phyloP scores from a whole-genome alignment of 305 asterid genomes.

The Fraxinus albicans region DNA sequence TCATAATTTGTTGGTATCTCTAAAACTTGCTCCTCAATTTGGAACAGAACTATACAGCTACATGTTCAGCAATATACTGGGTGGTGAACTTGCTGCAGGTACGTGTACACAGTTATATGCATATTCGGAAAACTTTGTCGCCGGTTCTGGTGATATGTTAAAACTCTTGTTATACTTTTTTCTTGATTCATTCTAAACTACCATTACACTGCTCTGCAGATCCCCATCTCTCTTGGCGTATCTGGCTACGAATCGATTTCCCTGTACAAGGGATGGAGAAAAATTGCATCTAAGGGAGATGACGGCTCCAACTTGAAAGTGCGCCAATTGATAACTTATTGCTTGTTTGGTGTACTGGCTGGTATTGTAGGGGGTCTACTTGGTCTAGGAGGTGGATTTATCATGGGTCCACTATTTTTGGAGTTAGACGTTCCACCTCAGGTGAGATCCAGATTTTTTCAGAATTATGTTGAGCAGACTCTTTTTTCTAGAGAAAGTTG shows the following conservation, averaged over 20 bases:
- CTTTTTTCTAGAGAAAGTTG: neutral
- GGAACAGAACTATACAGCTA: constrained; percentile 59
- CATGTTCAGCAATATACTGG: constrained; percentile 80
- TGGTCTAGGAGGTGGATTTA: constrained; percentile 97
- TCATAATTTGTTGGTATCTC: constrained; percentile 4
- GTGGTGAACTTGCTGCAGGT: constrained; percentile 93
- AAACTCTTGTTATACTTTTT: neutral
- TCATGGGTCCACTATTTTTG: constrained; percentile 92
- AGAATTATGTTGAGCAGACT: neutral
- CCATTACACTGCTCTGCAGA: constrained; percentile 36
- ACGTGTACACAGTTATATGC: constrained; percentile 8
- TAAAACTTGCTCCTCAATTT: constrained; percentile 29
- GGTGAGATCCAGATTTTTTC: constrained; percentile 35
- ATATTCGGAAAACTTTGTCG: neutral
- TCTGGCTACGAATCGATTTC: constrained; percentile 65
- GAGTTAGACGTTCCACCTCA: constrained; percentile 97
- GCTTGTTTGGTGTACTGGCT: constrained; percentile 74
- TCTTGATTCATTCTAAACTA: neutral
- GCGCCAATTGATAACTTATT: constrained; percentile 57
- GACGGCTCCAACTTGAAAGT: constrained; percentile 56
- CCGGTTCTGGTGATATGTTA: neutral
- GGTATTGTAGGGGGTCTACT: constrained; percentile 95
- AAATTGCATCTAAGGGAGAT: constrained; percentile 76
- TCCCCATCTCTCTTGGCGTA: constrained; percentile 82
- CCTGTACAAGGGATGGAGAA: constrained; percentile 84